Percentiles rank a stretch among this genome's conserved stretches.
Conservation (phyloP, 345 rosid genomes). For the Aegle marmelos region DNA sequence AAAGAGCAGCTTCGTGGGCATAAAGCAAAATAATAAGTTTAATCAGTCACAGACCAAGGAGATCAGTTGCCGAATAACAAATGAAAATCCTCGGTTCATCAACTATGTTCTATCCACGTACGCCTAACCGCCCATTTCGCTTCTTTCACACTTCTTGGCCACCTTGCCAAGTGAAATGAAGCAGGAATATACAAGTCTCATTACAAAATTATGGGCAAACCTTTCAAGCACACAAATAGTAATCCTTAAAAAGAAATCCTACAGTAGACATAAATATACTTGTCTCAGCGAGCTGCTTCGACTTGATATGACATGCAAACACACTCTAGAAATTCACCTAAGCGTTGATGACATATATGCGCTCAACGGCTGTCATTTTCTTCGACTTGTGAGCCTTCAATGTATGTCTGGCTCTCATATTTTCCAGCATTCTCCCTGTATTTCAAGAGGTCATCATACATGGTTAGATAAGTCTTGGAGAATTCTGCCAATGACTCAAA, state of each 20-base stretch:
- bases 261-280: constrained; percentile 12
- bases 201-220: constrained; percentile 22
- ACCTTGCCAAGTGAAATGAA: neutral
- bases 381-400: constrained; percentile 31
- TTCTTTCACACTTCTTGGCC: constrained; percentile 6
- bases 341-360: neutral
- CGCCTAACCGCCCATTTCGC: constrained; percentile 5
- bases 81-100: constrained; percentile 9
- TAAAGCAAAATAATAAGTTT: neutral
- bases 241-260: constrained; percentile 10
- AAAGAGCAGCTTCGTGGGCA: neutral
- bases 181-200: constrained; percentile 7
- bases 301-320: constrained; percentile 36
- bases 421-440: constrained; percentile 30
- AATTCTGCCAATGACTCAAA: constrained; percentile 51
- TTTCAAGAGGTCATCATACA: constrained; percentile 47
- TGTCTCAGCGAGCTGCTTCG: constrained; percentile 64
- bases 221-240: constrained; percentile 20
- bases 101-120: neutral
- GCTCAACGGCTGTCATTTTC: constrained; percentile 37
- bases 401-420: constrained; percentile 26
- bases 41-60: neutral
- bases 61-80: neutral
- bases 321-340: constrained; percentile 6
- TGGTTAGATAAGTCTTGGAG: constrained; percentile 46